Percentiles rank a stretch among this genome's conserved stretches.
These are phyloP conservation scores for Volvox africanus DNA, from an alignment of 139 green algal genomes.

Conservation along the genomic window DNA sequence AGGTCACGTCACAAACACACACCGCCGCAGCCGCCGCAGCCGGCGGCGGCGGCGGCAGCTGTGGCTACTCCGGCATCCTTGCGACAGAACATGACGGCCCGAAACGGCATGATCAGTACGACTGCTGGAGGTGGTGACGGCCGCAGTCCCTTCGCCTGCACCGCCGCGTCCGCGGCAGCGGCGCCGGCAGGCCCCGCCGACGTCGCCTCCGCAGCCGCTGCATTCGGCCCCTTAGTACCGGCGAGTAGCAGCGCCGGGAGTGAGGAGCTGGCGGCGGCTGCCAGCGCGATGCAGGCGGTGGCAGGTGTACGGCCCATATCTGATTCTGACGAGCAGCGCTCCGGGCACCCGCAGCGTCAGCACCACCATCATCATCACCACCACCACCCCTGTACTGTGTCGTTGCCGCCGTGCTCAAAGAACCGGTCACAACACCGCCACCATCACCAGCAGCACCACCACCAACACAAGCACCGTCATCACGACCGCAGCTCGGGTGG, in stretches of 20 bases:
- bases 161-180: not conserved
- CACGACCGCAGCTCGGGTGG: not conserved
- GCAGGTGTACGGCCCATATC: slow-evolving; percentile 1
- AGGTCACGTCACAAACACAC: not conserved
- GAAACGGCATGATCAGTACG: not conserved
- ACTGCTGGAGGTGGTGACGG: not conserved
- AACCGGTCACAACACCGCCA: not conserved
- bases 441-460: slow-evolving; percentile 11
- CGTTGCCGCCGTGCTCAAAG: not conserved
- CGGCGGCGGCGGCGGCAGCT: too few relatives aligned
- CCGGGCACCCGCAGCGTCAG: not conserved
- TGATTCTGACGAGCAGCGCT: not conserved
- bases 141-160: not conserved
- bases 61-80: not conserved
- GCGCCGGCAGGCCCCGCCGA: not conserved
- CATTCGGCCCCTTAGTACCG: not conserved
- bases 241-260: not conserved
- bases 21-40: not conserved
- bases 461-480: not conserved
- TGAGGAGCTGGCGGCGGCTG: slow-evolving; percentile 3
- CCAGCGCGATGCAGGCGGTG: slow-evolving; percentile 10
- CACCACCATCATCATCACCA: slow-evolving; percentile 2
- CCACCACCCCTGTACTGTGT: not conserved
- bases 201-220: too few relatives aligned
- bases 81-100: not conserved